Conservation (phyloP, 2,329 filamentous ascomycete species). For the Dendrostoma leiphaemia region DNA sequence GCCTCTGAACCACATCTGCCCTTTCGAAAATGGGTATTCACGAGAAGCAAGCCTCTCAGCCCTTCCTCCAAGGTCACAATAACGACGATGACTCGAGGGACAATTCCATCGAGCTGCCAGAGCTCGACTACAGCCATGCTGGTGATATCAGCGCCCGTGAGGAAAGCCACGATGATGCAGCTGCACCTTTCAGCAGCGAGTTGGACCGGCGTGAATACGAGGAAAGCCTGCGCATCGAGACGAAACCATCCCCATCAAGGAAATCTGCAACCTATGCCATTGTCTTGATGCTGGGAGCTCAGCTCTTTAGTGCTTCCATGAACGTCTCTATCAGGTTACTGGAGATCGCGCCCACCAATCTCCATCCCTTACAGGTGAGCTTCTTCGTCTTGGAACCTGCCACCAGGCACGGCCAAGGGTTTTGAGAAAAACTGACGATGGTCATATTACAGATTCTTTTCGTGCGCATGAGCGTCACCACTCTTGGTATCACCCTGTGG, state of each 20-base stretch:
- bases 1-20: not conserved
- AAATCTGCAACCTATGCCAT: slow-evolving; percentile 1
- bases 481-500: not conserved
- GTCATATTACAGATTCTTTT: not conserved
- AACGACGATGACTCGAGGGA: not conserved
- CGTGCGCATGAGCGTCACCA: slow-evolving; percentile 10
- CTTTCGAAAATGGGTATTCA: not conserved
- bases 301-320: slow-evolving; percentile 10
- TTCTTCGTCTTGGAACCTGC: not conserved
- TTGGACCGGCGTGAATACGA: not conserved
- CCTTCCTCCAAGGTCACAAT: slow-evolving; percentile 1
- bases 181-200: too few relatives aligned
- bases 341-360: not conserved
- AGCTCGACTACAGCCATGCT: not conserved
- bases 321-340: slow-evolving; percentile 3
- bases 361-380: slow-evolving; percentile 7
- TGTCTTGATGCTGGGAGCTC: slow-evolving; percentile 4
- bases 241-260: not conserved
- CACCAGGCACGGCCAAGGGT: too few relatives aligned
- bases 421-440: not conserved
- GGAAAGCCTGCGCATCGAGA: not conserved
- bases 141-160: too few relatives aligned
- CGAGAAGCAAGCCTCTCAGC: not conserved
- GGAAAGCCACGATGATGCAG: not conserved
- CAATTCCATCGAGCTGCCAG: not conserved